Conservation (phyloP, 441 rosid genomes). For the Populus hybrid region DNA sequence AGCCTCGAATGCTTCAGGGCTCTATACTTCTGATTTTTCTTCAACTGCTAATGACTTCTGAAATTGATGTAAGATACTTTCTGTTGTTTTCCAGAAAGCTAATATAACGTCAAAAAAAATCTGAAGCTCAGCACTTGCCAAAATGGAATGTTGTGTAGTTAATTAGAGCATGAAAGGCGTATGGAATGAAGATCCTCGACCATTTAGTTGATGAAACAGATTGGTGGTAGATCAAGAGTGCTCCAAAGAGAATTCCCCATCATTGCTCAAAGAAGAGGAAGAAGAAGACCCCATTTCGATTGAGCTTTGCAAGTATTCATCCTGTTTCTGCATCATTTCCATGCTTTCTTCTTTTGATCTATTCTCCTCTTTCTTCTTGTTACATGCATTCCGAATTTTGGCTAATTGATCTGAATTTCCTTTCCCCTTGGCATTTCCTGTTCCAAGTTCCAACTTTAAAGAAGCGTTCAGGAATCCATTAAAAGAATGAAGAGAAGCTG, state of each 20-base stretch:
- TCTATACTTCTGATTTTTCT: background rate
- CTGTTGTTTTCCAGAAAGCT: background rate
- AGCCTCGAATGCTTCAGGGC: background rate
- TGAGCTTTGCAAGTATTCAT: conserved; percentile 24
- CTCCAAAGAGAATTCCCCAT: conserved; percentile 54
- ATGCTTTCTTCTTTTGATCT: conserved; percentile 16
- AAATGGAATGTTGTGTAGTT: background rate
- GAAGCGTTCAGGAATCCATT: conserved; percentile 57
- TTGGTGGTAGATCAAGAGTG: conserved; percentile 65
- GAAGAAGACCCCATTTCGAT: conserved; percentile 18
- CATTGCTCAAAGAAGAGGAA: conserved; percentile 24
- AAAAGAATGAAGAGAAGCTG: conserved; percentile 68
- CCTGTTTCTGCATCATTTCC: conserved; percentile 21
- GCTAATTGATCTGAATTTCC: conserved; percentile 31
- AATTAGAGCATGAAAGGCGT: conserved; percentile 4
- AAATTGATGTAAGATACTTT: background rate
- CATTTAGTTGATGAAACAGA: conserved; percentile 50
- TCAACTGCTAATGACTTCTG: background rate
- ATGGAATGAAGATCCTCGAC: background rate
- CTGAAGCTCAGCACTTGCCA: conserved; percentile 6
- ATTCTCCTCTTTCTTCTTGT: conserved; percentile 27
- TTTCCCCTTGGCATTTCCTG: conserved; percentile 23
- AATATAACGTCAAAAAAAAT: background rate
- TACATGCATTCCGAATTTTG: conserved; percentile 38
- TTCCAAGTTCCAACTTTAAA: conserved; percentile 39